Percentiles rank a stretch among this genome's conserved stretches.
Conservation (phyloP, 495 filamentous ascomycete species). For the Bombardia bombarda region DNA sequence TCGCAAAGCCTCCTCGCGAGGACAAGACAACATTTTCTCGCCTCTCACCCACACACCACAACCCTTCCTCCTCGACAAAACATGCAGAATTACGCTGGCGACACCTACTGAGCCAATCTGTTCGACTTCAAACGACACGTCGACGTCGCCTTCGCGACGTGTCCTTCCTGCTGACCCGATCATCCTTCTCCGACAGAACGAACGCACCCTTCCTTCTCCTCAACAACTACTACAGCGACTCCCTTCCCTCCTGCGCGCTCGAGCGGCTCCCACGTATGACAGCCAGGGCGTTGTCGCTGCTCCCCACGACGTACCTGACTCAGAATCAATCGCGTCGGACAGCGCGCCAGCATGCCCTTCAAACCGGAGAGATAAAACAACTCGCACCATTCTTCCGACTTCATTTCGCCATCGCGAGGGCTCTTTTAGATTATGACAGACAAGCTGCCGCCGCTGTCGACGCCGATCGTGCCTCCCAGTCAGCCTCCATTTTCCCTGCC, state of each 20-base stretch:
- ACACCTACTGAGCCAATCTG: neutral
- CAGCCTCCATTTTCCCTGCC: constrained; percentile 42
- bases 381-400: constrained; percentile 26
- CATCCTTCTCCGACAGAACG: neutral
- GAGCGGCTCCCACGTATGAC: constrained; percentile 19
- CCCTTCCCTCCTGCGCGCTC: constrained; percentile 5
- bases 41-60: neutral
- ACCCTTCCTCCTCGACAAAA: neutral
- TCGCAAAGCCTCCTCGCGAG: constrained; percentile 9
- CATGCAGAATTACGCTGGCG: neutral
- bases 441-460: constrained; percentile 56
- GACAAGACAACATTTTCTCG: constrained; percentile 4
- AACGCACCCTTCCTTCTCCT: neutral
- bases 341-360: constrained; percentile 53
- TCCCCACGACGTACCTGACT: constrained; percentile 11
- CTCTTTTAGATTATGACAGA: constrained; percentile 90
- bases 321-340: constrained; percentile 26
- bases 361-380: constrained; percentile 41
- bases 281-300: constrained; percentile 9
- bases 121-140: neutral
- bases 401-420: constrained; percentile 47
- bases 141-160: constrained; percentile 9
- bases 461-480: constrained; percentile 46
- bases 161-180: constrained; percentile 7
- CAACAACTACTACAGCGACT: neutral